A percentile compares a stretch with the other conserved stretches of the same genome.
These are phyloP conservation scores for Tricholoma flavovirens DNA, from an alignment of 768 basidiomycete species.

Conservation along the genomic window DNA sequence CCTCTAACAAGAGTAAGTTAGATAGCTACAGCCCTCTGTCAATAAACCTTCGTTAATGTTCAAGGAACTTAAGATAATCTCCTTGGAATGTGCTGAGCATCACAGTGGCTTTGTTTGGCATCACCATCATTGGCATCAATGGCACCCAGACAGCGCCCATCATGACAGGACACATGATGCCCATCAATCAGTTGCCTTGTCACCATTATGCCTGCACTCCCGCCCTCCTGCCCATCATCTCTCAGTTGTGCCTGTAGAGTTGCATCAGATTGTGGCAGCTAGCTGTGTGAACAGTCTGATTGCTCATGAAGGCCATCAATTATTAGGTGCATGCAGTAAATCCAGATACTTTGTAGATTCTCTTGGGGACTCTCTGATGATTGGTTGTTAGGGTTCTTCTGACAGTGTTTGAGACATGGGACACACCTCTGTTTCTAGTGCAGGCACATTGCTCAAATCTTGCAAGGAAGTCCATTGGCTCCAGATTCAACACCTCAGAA, in stretches of 20 bases:
- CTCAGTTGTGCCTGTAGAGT: neutral
- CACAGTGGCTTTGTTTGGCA: too few species aligned
- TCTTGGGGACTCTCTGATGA: neutral
- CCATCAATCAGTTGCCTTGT: neutral
- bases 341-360: neutral
- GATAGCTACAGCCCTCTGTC: neutral
- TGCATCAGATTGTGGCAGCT: neutral
- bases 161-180: neutral
- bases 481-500: too few species aligned
- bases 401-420: neutral
- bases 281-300: neutral
- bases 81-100: too few species aligned
- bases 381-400: neutral
- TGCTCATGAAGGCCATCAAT: neutral
- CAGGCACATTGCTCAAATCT: too few species aligned
- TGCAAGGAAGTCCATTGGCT: too few species aligned
- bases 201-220: neutral
- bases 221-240: neutral
- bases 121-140: neutral
- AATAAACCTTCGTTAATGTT: too few species aligned
- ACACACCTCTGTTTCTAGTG: too few species aligned
- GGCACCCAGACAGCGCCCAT: neutral
- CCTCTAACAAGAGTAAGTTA: neutral
- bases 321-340: neutral
- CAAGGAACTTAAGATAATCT: neutral